phyloP scores from a whole-genome alignment of 148 eudicot genomes.

The Gaultheria prostrata region DNA sequence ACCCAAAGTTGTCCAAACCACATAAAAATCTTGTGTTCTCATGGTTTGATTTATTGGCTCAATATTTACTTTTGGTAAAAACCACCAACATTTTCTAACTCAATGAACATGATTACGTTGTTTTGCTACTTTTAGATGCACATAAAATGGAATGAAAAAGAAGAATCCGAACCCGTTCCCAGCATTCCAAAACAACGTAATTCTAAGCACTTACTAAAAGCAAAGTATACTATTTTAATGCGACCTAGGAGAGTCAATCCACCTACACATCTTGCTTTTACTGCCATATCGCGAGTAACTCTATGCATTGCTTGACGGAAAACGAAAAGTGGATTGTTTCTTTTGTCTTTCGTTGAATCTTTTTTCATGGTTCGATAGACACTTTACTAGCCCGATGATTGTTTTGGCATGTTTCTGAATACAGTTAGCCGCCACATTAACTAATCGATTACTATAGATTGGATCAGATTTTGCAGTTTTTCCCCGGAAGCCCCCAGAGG shows the following conservation, averaged over 20 bases:
- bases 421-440: not conserved
- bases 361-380: not conserved
- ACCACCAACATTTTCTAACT: not conserved
- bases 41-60: too few relatives aligned
- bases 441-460: not conserved
- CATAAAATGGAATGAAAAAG: not conserved
- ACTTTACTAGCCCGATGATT: not conserved
- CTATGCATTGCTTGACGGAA: not conserved
- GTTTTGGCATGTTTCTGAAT: not conserved
- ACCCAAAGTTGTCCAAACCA: too few relatives aligned
- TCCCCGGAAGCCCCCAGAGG: not conserved
- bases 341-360: not conserved
- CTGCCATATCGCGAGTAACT: not conserved
- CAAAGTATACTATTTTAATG: not conserved
- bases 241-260: not conserved
- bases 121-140: not conserved
- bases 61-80: too few relatives aligned
- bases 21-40: too few relatives aligned
- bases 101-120: not conserved
- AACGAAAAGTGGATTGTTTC: not conserved
- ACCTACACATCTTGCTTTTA: not conserved
- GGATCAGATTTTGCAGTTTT: not conserved
- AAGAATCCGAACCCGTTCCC: not conserved
- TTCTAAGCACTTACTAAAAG: not conserved
- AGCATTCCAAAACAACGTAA: conserved; percentile 6